Evolutionary conservation across 768 basidiomycete species (phyloP), one percentile per base, ranked within the genome.

Genomic region (Hydnomerulius pinastri): DNA sequence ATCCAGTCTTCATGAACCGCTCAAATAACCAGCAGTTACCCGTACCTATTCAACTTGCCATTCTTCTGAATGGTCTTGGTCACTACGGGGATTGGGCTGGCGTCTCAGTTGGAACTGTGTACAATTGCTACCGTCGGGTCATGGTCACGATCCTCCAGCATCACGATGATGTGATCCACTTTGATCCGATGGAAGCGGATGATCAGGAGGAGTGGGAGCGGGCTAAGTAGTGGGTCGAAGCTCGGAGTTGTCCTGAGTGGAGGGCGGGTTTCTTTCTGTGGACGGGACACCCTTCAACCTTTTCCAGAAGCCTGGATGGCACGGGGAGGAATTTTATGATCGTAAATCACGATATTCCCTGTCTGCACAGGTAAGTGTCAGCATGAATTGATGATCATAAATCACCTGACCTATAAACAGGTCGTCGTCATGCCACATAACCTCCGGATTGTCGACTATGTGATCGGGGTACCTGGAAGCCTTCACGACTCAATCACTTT

Each of bases 31-130:
- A 25, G 2, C 69, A 70, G 48, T 54, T 62, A 11, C 63, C 65
- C 9, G 54, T 70, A 23, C 55, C 60, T 4, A 41, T 56, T 8
- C 67, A 71, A 41, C 62, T 73, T 3, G 62, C 69, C 2, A 66
- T 70, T 17, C 53, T 61, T 24, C 33, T 68, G 28, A 63, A 52
- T 33, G 73, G 2, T 70, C n/a, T n/a, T n/a, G n/a, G n/a, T n/a
- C n/a, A n/a, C n/a, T n/a, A n/a, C n/a, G n/a, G n/a, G n/a, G 43
- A 55, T 4, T 51, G 49, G 42, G 58, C 63, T 24, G 61, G 63
- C 4, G 35, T 51, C 23, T 53, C 52, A 8, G 27, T 60, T 25
- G 60, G 62, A 11, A 57, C 47, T 25, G 48, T 64, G 4, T 37
- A 52, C 6, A 66, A 63, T 39, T 51, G 55, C 51, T 56, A 57